Conservation (phyloP, 139 green algal genomes). For the Axilococcus clingmanii region DNA sequence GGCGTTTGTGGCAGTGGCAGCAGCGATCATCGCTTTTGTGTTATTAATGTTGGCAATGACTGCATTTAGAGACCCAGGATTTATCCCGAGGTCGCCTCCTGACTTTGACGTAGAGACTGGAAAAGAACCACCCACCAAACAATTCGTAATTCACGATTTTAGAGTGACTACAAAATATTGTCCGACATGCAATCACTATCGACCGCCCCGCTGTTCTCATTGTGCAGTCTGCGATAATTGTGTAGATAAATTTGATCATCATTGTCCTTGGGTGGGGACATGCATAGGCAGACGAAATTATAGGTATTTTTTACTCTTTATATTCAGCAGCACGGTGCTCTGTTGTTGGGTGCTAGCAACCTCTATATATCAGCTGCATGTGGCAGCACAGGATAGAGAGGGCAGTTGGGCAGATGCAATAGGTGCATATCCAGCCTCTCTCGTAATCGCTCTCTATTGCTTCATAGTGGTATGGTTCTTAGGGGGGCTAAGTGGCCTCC, state of each 20-base stretch:
- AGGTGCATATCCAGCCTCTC: constrained; percentile 29
- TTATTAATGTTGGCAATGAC: constrained; percentile 62
- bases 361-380: constrained; percentile 45
- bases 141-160: constrained; percentile 50
- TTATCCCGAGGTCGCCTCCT: constrained; percentile 64
- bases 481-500: constrained; percentile 78
- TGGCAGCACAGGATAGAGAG: constrained; percentile 4
- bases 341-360: constrained; percentile 72
- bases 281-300: constrained; percentile 94
- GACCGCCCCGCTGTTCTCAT: constrained; percentile 86
- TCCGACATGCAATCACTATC: constrained; percentile 83
- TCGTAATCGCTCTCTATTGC: constrained; percentile 58
- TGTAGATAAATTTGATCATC: constrained; percentile 96
- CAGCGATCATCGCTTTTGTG: constrained; percentile 20
- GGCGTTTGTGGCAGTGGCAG: constrained; percentile 18
- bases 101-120: constrained; percentile 62
- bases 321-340: constrained; percentile 71
- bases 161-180: constrained; percentile 75
- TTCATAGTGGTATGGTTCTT: constrained; percentile 89
- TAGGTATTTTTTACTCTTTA: constrained; percentile 90
- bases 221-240: constrained; percentile 97
- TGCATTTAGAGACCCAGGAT: constrained; percentile 77
- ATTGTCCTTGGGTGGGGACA: constrained; percentile 96
- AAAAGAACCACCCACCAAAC: not conserved
- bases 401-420: constrained; percentile 28